Base-by-base conservation (phyloP, 768 basidiomycete genomes). In the Suillus placidus region DNA sequence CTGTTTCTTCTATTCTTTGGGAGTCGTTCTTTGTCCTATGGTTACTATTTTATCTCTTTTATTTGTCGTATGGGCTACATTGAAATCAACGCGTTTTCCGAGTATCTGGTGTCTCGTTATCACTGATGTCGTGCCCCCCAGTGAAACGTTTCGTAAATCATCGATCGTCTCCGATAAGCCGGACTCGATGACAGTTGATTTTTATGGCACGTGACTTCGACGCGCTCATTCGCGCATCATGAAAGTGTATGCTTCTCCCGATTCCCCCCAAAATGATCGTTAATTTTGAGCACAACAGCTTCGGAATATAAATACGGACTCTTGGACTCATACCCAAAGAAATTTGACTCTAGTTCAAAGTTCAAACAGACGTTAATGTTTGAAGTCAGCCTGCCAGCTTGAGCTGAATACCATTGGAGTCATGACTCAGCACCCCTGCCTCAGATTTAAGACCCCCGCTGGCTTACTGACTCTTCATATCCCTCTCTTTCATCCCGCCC, bases 11-110 rank as follows among this genome's bases (percentile, higher is more conserved):
- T 23, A 60, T 34, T 55, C 6, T 68, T 69, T 60, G 54, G 62
- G 62, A 60, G 38, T 60, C 66, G 65, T 72, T 72, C 66, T 63
- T 73, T 74, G 74, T 74, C 70, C 64, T 47, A 45, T 32, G 74
- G 68, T 70, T 71, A 66, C 60, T 66, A 62, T 57, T 58, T 61
- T 58, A 37, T 58, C 35, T 38, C 56, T 38, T 58, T 18, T 58
- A 58, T 58, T 58, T 54, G n/a, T 58, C 37, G 37, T 58, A 37
- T 58, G 23, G 56, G 37, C 9, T 38, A 58, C 8, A 8, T 18
- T 34, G 32, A 54, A 32, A 54, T 54, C 18, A 32, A 54, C 10
- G 32, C 32, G 20, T 34, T 54, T 8, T 12, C 10, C 32, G 2
- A 30, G 30, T 52, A 52, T 30, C 14, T 26, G 26, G 23, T 26